These are phyloP conservation scores for Mycena chlorophos DNA, from an alignment of 768 basidiomycete genomes.

Conservation along the genomic window DNA sequence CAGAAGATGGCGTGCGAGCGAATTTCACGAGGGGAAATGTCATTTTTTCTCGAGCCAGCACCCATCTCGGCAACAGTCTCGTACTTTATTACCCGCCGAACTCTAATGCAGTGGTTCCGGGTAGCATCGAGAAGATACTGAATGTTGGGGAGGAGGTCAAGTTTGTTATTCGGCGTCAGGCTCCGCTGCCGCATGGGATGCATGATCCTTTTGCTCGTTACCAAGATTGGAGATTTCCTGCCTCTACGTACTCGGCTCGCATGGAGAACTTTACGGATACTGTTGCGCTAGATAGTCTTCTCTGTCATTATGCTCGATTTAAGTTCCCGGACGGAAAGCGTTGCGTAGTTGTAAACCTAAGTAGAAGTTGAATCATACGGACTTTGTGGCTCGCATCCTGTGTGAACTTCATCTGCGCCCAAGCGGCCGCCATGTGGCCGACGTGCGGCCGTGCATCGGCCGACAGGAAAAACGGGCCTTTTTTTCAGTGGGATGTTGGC, in stretches of 20 bases:
- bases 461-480: too few relatives aligned
- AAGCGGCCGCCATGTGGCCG: too few relatives aligned
- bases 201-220: slow-evolving; percentile 1
- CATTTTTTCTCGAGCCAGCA: background rate
- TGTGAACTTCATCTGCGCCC: too few relatives aligned
- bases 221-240: background rate
- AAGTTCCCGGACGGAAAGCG: background rate
- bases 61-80: slow-evolving; percentile 8
- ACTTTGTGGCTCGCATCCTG: too few relatives aligned
- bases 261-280: background rate
- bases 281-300: background rate
- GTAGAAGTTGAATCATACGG: too few relatives aligned
- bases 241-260: background rate
- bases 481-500: too few relatives aligned
- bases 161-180: slow-evolving; percentile 1
- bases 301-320: background rate
- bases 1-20: background rate
- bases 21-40: background rate
- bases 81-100: too few relatives aligned
- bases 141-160: background rate
- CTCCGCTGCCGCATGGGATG: background rate
- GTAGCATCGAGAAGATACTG: background rate
- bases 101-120: background rate
- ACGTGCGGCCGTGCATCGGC: too few relatives aligned
- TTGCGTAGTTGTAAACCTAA: background rate